Evolutionary conservation across 768 basidiomycete genomes (phyloP), one percentile per base, ranked within the genome.

Genomic region (Leccinum obscurum): DNA sequence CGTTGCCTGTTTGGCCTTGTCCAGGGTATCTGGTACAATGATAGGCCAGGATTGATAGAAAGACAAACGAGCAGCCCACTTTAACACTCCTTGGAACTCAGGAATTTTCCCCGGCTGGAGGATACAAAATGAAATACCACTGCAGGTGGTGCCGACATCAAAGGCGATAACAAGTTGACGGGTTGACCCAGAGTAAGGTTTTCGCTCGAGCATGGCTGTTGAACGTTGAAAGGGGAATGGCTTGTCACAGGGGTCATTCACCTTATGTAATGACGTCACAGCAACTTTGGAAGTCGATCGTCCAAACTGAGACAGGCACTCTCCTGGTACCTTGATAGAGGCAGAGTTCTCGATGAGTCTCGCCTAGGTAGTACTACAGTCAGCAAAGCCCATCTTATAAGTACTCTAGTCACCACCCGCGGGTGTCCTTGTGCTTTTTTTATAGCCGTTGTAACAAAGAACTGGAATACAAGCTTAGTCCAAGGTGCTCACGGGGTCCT

Each of bases 151-250:
- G 1, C 52, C 50, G 17, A 51, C 57, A 48, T 78, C 78, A 22
- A 78, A 71, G 1, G 74, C 73, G 11, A 78, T 61, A 17, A 78
- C 70, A 5, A 78, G 68, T 55, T 74, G 71, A 53, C 61, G 67
- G 3, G 61, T 53, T 5, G 56, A 59, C 2, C 81, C 81, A 26
- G 61, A 35, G 60, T 76, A 82, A 4, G 70, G 67, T 15, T 72
- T 55, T 56, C 76, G 69, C 14, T 68, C 53, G 11, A 68, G 56
- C 76, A 76, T 75, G 20, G 24, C n/a, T 41, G 54, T 41, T 11
- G 41, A 48, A 49, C 13, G 11, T 48, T 5, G 24, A 24, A 24
- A 58, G n/a, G 24, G 22, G n/a, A 37, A 9, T 10, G 41, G 3
- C 24, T 39, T 34, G 54, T 10, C 32, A 34, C 11, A 34, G 32